These are phyloP conservation scores for Hypoxylon trugodes DNA, from an alignment of 495 filamentous ascomycete genomes.

Conservation along the genomic window DNA sequence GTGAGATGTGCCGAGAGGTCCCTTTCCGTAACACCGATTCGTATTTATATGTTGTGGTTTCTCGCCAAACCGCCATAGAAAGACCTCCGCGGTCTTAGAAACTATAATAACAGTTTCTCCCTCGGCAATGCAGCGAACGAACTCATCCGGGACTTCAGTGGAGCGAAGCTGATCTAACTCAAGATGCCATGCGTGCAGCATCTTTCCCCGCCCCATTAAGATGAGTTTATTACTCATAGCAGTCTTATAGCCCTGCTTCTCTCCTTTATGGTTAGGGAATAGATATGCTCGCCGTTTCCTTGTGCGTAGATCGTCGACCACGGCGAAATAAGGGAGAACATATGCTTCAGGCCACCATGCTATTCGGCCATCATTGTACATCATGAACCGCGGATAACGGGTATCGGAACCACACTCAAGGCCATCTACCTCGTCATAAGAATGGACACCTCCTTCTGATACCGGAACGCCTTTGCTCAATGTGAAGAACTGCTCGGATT, in stretches of 20 bases:
- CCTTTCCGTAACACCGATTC: constrained; percentile 16
- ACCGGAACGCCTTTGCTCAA: constrained; percentile 35
- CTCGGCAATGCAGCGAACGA: constrained; percentile 39
- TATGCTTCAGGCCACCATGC: constrained; percentile 45
- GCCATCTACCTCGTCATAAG: constrained; percentile 36
- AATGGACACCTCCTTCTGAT: constrained; percentile 40
- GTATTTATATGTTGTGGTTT: constrained; percentile 28
- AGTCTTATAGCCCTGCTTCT: constrained; percentile 37
- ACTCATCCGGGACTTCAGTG: constrained; percentile 31
- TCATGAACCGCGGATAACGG: constrained; percentile 41
- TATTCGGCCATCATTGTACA: constrained; percentile 40
- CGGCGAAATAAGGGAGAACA: constrained; percentile 39
- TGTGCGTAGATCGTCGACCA: constrained; percentile 44
- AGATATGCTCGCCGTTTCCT: constrained; percentile 38
- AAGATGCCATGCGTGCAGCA: constrained; percentile 42
- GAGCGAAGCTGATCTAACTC: constrained; percentile 37
- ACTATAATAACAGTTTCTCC: constrained; percentile 38
- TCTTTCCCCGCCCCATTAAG: constrained; percentile 37
- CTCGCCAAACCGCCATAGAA: constrained; percentile 39
- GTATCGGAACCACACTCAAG: constrained; percentile 22
- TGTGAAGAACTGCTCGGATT: constrained; percentile 38
- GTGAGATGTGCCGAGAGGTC: constrained; percentile 2
- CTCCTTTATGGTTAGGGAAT: constrained; percentile 31
- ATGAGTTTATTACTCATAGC: constrained; percentile 42
- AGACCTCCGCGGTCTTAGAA: constrained; percentile 38